Evolutionary conservation across 257 asterid genomes (phyloP), one percentile per base, ranked within the genome.

Genomic region (Forsythia suspensa): DNA sequence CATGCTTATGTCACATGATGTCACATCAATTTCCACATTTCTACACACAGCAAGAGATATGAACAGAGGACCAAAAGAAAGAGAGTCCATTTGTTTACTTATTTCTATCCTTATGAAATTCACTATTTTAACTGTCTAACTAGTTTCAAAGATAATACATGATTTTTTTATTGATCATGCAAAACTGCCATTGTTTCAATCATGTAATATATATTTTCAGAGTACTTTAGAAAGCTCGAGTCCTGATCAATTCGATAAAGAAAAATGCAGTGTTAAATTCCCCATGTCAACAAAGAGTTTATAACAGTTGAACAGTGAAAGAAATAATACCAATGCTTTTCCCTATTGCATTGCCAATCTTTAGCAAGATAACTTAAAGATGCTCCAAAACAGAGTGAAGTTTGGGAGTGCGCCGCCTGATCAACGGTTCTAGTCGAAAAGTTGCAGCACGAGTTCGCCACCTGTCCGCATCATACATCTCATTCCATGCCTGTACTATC

Each of bases 401-500:
- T 70, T 86, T 89, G 2, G 97, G 91, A 52, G 90, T 83, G 76
- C 95, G 90, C 70, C 97, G 90, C 77, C 96, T 90, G 88, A 95
- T 90, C 80, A 95, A 79, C 6, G 97, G 92, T 82, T 91, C 96
- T 76, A 95, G 85, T 15, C 94, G 91, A 82, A 87, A 92, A 76
- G 95, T 82, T 38, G 97, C 85, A 75, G 84, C 88, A 24, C 92
- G 91, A 40, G 87, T 83, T 77, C 88, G 94, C 98, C 99, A 95
- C 85, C 89, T 90, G 76, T 94, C 92, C 57, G 90, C 91, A 82
- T 94, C 98, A 77, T 92, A 92, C 97, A 94, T 91, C 84, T 95
- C 99, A 79, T 90, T 95, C 97, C 98, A 93, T n/a, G 99, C 99
- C 89, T 94, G 98, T 75, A 95, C 94, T 80, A 95, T 89, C 86